phyloP scores from a whole-genome alignment of 495 filamentous ascomycete species.

The Podospora comata region DNA sequence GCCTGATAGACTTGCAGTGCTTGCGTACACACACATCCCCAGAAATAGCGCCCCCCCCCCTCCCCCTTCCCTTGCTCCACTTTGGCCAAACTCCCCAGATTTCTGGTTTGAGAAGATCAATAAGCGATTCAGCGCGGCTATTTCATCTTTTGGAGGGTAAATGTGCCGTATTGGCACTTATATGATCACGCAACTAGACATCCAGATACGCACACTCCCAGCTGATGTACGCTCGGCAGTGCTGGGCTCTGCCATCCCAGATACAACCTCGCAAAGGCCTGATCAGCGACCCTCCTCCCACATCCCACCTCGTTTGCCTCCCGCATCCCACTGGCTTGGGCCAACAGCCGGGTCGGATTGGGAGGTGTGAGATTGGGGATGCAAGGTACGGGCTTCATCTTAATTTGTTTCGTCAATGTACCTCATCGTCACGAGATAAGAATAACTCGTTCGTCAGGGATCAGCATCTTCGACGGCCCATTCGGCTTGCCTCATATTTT shows the following conservation, averaged over 20 bases:
- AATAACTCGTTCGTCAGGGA: too few species aligned
- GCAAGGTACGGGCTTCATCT: not conserved
- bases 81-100: not conserved
- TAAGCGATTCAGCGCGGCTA: not conserved
- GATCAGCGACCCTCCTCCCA: not conserved
- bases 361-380: not conserved
- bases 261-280: not conserved
- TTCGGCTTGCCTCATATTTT: too few species aligned
- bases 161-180: not conserved
- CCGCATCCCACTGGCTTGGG: not conserved
- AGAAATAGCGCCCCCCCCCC: not conserved
- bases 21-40: not conserved
- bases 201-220: not conserved
- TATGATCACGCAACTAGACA: not conserved
- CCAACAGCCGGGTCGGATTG: not conserved
- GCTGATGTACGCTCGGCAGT: not conserved
- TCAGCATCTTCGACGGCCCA: too few species aligned
- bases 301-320: not conserved
- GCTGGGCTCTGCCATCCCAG: not conserved
- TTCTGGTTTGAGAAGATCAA: not conserved
- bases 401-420: too few species aligned
- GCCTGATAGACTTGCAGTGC: not conserved
- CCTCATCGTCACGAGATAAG: too few species aligned
- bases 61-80: not conserved
- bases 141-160: not conserved